Conservation (phyloP, 768 basidiomycete genomes). For the Nidularia pulvinata region DNA sequence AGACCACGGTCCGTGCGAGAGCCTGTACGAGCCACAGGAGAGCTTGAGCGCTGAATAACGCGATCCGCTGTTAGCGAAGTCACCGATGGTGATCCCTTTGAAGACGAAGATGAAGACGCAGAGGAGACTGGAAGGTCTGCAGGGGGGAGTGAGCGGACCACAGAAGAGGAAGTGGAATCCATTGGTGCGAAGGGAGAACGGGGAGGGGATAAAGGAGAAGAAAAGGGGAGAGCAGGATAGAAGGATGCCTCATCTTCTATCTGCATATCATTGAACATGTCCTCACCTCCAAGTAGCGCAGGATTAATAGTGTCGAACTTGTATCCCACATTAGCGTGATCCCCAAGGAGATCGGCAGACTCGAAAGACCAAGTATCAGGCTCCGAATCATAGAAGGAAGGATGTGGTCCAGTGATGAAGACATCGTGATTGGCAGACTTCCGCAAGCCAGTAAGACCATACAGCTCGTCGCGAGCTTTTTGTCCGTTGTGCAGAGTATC, state of each 20-base stretch:
- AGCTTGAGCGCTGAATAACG: background rate
- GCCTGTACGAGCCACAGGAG: background rate
- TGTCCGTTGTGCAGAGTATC: background rate
- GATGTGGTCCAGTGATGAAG: background rate
- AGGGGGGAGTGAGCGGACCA: no score
- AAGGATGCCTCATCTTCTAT: no score
- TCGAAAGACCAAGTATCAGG: background rate
- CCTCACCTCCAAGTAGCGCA: background rate
- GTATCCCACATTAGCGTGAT: background rate
- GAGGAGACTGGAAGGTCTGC: no score
- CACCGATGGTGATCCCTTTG: no score
- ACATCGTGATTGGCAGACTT: background rate
- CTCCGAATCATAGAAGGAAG: background rate
- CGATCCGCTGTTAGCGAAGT: background rate
- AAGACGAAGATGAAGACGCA: no score
- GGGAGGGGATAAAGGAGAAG: no score
- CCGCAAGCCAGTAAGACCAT: background rate
- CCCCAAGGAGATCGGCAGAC: background rate
- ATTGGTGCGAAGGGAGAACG: no score
- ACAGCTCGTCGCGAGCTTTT: no score
- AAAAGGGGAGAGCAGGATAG: no score
- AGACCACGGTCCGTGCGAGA: background rate
- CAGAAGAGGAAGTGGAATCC: no score
- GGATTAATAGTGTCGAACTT: slow-evolving; percentile 8
- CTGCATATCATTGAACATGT: background rate